Conservation (phyloP, 2,329 filamentous ascomycete species). For the Hirsutella minnesotensis region DNA sequence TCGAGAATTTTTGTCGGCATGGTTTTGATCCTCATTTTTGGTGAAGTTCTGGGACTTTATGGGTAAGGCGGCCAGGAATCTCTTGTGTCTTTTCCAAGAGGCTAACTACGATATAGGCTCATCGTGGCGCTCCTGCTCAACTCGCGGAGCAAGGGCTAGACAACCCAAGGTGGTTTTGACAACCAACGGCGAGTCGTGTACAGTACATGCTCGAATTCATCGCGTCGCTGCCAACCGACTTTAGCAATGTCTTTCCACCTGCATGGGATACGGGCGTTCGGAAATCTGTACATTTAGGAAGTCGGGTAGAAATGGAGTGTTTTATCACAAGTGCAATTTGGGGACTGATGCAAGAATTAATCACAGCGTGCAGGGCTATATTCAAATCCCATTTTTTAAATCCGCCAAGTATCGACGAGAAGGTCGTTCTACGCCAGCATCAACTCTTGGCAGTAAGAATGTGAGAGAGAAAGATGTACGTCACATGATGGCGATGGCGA, state of each 20-base stretch:
- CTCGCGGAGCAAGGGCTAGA: constrained; percentile 61
- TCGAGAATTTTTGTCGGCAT: constrained; percentile 95
- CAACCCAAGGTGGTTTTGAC: background rate
- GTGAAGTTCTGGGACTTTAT: constrained; percentile 91
- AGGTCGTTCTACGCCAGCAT: too few species aligned
- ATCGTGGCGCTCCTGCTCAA: constrained; percentile 92
- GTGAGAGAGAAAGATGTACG: too few species aligned
- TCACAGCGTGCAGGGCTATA: too few species aligned
- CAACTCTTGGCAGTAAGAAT: too few species aligned
- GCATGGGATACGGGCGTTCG: constrained; percentile 26
- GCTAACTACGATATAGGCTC: constrained; percentile 40
- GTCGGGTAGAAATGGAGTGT: constrained; percentile 14
- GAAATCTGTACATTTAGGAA: constrained; percentile 22
- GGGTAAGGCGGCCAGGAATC: constrained; percentile 49
- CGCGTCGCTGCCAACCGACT: background rate
- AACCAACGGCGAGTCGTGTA: background rate
- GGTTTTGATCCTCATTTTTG: constrained; percentile 97
- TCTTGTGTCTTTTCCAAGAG: background rate
- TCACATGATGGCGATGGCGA: too few species aligned
- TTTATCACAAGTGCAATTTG: background rate
- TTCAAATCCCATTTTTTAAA: too few species aligned
- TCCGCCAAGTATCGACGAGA: too few species aligned
- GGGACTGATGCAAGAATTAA: too few species aligned
- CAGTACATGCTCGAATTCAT: background rate
- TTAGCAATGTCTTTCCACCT: constrained; percentile 10